A percentile compares a stretch with the other conserved stretches of the same genome.
phyloP scores from a whole-genome alignment of 306 rosid species.

The Pyrus betulifolia region DNA sequence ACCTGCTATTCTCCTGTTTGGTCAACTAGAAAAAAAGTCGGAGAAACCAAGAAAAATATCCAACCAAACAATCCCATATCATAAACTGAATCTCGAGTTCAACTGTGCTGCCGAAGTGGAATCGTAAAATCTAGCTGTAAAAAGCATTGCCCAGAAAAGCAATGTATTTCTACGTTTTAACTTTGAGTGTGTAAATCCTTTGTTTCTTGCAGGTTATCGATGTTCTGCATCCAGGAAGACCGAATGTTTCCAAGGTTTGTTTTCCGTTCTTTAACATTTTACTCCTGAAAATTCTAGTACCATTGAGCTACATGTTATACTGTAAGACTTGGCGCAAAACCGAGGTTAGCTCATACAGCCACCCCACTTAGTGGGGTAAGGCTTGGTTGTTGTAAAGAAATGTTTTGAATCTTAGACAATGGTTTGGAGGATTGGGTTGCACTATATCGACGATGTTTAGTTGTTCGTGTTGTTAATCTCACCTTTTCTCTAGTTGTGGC shows the following conservation, averaged over 20 bases:
- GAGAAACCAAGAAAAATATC: background rate
- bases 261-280: background rate
- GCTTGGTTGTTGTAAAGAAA: background rate
- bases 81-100: background rate
- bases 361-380: too few species aligned
- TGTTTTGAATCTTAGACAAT: background rate
- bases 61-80: background rate
- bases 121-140: background rate
- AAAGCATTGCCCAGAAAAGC: background rate
- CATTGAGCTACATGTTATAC: background rate
- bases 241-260: conserved; percentile 74
- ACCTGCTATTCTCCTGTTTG: background rate
- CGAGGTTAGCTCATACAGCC: too few species aligned
- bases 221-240: conserved; percentile 75
- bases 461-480: background rate
- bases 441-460: too few species aligned
- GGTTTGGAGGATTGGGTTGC: too few species aligned
- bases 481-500: background rate
- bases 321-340: background rate
- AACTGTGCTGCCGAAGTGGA: background rate
- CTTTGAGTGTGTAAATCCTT: background rate
- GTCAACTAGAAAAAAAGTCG: background rate
- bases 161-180: background rate
- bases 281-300: too few species aligned
- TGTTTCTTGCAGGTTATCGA: conserved; percentile 41